Percentiles rank a stretch among this genome's conserved stretches.
Conservation (phyloP, 2,329 filamentous ascomycete species). For the Biscogniauxia marginata region DNA sequence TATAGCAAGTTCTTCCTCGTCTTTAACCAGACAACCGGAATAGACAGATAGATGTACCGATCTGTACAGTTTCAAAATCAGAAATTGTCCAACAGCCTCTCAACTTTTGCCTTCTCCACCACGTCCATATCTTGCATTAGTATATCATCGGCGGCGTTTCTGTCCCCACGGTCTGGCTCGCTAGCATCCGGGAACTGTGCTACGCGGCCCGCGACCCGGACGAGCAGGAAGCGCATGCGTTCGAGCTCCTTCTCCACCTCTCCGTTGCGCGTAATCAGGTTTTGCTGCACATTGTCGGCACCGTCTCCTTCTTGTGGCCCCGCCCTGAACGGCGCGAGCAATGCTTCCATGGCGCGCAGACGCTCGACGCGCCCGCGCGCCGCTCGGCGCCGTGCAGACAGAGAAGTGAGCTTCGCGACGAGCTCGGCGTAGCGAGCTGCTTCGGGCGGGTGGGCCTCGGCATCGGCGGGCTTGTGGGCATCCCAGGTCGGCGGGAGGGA, state of each 20-base stretch:
- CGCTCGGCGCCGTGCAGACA: constrained; percentile 46
- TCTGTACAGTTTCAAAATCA: constrained; percentile 21
- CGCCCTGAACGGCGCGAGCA: constrained; percentile 50
- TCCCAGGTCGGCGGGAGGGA: constrained; percentile 49
- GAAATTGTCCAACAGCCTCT: constrained; percentile 38
- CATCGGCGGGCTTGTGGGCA: constrained; percentile 34
- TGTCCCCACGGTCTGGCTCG: constrained; percentile 14
- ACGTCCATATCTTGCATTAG: constrained; percentile 37
- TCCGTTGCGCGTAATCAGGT: constrained; percentile 64
- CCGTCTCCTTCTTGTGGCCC: constrained; percentile 16
- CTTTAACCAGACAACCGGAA: background rate
- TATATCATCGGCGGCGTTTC: constrained; percentile 21
- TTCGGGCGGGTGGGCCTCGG: constrained; percentile 42
- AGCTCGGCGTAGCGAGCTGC: constrained; percentile 52
- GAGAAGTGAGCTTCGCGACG: constrained; percentile 46
- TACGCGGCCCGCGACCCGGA: constrained; percentile 56
- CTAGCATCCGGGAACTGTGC: constrained; percentile 33
- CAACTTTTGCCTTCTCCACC: constrained; percentile 43
- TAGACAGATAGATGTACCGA: background rate
- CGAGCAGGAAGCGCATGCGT: constrained; percentile 62
- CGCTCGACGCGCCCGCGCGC: constrained; percentile 43
- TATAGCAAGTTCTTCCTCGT: background rate
- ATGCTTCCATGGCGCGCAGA: constrained; percentile 47
- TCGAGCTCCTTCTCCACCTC: constrained; percentile 65
- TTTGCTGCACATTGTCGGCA: constrained; percentile 56